phyloP scores from a whole-genome alignment of 2,329 filamentous ascomycete genomes.

The Coniochaeta ligniaria region DNA sequence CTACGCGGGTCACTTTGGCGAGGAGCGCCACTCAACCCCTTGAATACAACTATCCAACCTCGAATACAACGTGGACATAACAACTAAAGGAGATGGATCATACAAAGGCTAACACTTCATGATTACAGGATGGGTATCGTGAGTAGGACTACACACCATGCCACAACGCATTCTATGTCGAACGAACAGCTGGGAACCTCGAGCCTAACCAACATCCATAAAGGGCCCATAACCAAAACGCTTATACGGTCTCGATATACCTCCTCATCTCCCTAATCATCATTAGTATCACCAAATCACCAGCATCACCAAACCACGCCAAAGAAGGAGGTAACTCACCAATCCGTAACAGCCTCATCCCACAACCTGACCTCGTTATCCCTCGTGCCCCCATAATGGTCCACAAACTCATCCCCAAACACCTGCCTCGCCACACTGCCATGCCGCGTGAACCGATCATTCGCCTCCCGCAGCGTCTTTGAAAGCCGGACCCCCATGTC shows the following conservation, averaged over 20 bases:
- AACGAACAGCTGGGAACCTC: background rate
- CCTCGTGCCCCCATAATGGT: slow-evolving; percentile 87
- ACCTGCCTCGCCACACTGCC: slow-evolving; percentile 89
- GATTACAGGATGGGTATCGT: background rate
- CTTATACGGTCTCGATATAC: slow-evolving; percentile 68
- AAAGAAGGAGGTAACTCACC: slow-evolving; percentile 49
- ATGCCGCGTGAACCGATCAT: slow-evolving; percentile 64
- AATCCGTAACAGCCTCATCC: slow-evolving; percentile 96
- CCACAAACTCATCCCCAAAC: slow-evolving; percentile 91
- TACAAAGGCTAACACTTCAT: background rate
- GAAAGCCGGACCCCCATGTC: slow-evolving; percentile 75
- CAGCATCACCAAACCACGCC: background rate
- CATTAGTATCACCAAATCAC: background rate
- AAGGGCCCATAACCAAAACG: background rate
- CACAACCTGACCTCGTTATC: slow-evolving; percentile 86
- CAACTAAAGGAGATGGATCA: background rate
- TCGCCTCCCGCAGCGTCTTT: slow-evolving; percentile 80
- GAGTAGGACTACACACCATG: background rate
- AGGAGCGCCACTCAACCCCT: too few species aligned
- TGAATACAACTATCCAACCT: too few species aligned
- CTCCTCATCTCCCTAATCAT: slow-evolving; percentile 74
- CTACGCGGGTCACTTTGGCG: too few species aligned
- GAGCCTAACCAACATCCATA: background rate
- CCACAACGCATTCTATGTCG: background rate
- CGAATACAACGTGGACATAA: background rate